Evolutionary conservation across 2,329 filamentous ascomycete genomes (phyloP).

Genomic region (Pseudocercospora macadamiae): DNA sequence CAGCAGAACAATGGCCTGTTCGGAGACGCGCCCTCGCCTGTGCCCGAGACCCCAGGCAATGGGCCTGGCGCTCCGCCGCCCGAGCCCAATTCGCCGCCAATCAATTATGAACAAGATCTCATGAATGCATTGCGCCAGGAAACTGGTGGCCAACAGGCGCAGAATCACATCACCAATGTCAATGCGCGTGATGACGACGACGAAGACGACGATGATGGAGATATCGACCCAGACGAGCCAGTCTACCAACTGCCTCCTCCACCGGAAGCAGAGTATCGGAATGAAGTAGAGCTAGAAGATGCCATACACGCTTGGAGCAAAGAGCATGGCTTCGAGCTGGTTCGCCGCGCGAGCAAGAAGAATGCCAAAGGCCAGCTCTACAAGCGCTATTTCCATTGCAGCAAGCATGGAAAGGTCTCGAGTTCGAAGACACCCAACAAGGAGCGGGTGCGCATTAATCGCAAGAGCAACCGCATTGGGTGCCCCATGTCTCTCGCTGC

Average conservation of each 20-base stretch:
- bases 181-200: slow-evolving; percentile 25
- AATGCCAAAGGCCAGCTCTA: slow-evolving; percentile 38
- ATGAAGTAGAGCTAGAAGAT: slow-evolving; percentile 34
- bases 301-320: slow-evolving; percentile 38
- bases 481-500: slow-evolving; percentile 40
- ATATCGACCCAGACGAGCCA: slow-evolving; percentile 29
- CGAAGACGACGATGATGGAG: slow-evolving; percentile 30
- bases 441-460: slow-evolving; percentile 31
- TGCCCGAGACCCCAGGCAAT: slow-evolving; percentile 23
- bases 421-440: slow-evolving; percentile 30
- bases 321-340: slow-evolving; percentile 40
- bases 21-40: slow-evolving; percentile 13
- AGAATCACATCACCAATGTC: not conserved
- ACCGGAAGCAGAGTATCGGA: slow-evolving; percentile 34
- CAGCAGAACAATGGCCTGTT: slow-evolving; percentile 18
- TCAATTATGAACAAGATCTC: slow-evolving; percentile 30
- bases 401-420: slow-evolving; percentile 36
- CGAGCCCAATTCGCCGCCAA: slow-evolving; percentile 25
- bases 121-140: slow-evolving; percentile 30
- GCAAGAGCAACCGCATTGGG: slow-evolving; percentile 35
- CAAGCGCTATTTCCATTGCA: slow-evolving; percentile 41
- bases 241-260: slow-evolving; percentile 38
- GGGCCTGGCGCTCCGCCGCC: slow-evolving; percentile 35
- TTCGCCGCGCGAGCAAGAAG: slow-evolving; percentile 38
- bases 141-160: slow-evolving; percentile 6